These are phyloP conservation scores for Gillenia trifoliata DNA, from an alignment of 306 rosid species.

Conservation along the genomic window DNA sequence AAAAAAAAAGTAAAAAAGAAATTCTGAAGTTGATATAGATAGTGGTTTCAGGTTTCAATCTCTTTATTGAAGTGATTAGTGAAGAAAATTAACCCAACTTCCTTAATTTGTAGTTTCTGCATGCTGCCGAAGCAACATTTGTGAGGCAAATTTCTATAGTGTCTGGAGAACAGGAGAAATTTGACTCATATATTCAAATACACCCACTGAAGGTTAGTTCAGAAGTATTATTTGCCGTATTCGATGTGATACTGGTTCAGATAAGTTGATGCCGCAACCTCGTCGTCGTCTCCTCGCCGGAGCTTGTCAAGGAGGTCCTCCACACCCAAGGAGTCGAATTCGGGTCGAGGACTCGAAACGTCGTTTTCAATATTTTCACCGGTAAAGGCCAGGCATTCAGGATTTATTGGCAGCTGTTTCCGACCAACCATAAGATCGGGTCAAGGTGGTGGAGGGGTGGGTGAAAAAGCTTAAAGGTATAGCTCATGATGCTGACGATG, in stretches of 20 bases:
- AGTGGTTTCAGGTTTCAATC: conserved; percentile 6
- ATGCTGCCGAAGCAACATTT: conserved; percentile 53
- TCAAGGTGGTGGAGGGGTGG: too few species aligned
- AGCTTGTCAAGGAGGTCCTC: conserved; percentile 74
- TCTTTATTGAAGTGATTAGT: conserved; percentile 19
- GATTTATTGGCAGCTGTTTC: too few species aligned
- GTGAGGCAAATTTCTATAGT: conserved; percentile 67
- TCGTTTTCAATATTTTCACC: conserved; percentile 85
- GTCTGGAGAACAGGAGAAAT: conserved; percentile 41
- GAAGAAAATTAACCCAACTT: conserved; percentile 26
- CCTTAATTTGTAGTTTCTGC: conserved; percentile 62
- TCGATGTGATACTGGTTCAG: conserved; percentile 6
- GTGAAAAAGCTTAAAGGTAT: too few species aligned
- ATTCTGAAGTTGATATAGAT: too few species aligned
- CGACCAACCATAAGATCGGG: too few species aligned
- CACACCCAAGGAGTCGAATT: conserved; percentile 88
- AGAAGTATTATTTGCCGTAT: conserved; percentile 4
- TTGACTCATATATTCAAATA: conserved; percentile 38
- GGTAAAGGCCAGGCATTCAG: conserved; percentile 85
- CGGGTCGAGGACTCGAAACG: conserved; percentile 83
- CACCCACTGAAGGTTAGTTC: conserved; percentile 60
- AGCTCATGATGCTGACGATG: too few species aligned
- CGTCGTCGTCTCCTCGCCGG: conserved; percentile 74
- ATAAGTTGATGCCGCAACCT: conserved; percentile 46
- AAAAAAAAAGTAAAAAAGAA: too few species aligned